Conservation (phyloP, 345 rosid species). For the Gossypium bickii region DNA sequence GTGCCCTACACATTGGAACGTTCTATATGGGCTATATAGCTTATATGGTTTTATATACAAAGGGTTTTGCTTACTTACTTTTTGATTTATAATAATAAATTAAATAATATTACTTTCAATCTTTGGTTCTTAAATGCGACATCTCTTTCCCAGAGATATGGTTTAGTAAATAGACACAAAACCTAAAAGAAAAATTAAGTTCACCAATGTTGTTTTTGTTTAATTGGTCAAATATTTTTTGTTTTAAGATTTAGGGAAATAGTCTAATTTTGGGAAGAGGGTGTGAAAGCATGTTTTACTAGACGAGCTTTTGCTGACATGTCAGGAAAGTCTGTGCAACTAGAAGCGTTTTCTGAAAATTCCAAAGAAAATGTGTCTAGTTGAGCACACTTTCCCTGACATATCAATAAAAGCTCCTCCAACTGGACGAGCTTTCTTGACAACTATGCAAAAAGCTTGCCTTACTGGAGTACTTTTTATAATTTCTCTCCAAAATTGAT, state of each 20-base stretch:
- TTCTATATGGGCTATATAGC: not conserved
- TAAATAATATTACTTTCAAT: not conserved
- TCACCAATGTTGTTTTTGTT: too few species aligned
- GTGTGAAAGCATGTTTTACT: too few species aligned
- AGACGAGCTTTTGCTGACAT: fast-evolving
- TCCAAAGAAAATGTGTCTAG: fast-evolving
- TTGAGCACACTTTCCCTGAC: fast-evolving
- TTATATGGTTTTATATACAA: not conserved
- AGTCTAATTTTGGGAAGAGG: too few species aligned
- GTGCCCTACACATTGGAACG: not conserved
- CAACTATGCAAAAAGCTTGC: too few species aligned
- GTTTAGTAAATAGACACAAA: not conserved
- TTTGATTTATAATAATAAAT: too few species aligned
- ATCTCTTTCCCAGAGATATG: not conserved
- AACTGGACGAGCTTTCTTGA: too few species aligned
- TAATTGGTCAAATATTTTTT: too few species aligned
- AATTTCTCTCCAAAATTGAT: fast-evolving
- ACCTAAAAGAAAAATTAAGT: not conserved
- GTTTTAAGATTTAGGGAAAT: too few species aligned
- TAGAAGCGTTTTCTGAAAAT: too few species aligned
- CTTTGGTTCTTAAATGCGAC: not conserved
- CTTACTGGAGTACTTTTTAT: too few species aligned
- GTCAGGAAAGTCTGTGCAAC: fast-evolving
- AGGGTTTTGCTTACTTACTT: not conserved
- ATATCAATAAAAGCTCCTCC: too few species aligned